phyloP scores from a whole-genome alignment of 164 flowering plant genomes.

The Saururus chinensis region DNA sequence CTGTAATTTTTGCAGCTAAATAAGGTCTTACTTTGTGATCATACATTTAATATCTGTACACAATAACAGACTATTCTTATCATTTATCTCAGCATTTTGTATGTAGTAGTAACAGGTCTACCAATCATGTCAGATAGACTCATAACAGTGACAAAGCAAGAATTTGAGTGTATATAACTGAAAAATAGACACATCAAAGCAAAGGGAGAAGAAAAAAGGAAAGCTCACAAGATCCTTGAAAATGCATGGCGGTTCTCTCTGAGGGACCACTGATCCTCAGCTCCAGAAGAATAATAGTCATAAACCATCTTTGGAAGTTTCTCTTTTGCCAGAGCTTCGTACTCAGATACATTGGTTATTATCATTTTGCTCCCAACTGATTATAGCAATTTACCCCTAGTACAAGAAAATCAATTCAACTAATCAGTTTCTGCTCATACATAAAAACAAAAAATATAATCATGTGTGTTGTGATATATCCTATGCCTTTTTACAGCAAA shows the following conservation, averaged over 20 bases:
- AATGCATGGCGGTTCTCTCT: slow-evolving; percentile 69
- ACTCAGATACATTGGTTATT: slow-evolving; percentile 70
- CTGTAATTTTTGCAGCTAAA: no score
- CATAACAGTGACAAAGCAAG: background rate
- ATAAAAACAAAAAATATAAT: no score
- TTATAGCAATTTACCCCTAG: background rate
- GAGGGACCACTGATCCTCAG: slow-evolving; percentile 93
- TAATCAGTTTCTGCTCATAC: no score
- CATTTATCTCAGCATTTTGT: no score
- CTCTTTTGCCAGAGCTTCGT: slow-evolving; percentile 72
- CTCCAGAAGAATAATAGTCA: slow-evolving; percentile 93
- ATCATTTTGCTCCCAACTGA: background rate
- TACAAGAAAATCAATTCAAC: background rate
- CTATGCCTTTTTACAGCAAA: no score
- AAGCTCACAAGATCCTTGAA: slow-evolving; percentile 69
- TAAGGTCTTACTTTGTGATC: no score
- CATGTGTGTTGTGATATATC: no score
- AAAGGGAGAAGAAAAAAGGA: background rate
- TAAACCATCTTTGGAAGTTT: slow-evolving; percentile 84
- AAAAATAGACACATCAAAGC: background rate
- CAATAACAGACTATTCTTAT: no score
- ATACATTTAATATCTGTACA: no score
- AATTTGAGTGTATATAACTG: background rate
- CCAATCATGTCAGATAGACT: background rate
- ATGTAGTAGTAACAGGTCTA: background rate